These are phyloP conservation scores for Pythium phragmitis DNA, from an alignment of 352 stramenopile species.

Conservation along the genomic window DNA sequence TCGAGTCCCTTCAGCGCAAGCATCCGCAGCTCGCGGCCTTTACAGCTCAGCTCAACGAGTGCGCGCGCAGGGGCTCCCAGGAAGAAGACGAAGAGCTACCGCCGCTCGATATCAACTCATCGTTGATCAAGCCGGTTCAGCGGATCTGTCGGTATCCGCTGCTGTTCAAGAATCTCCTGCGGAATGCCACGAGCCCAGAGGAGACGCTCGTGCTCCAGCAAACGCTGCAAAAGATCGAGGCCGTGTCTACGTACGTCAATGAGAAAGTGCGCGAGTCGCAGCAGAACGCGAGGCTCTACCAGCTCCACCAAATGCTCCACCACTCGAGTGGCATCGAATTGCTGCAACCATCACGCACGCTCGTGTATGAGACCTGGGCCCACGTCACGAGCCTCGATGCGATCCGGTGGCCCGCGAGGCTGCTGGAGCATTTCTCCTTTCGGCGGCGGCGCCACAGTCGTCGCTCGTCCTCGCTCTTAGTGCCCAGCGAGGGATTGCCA, in stretches of 20 bases:
- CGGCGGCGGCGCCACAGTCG: too few species aligned
- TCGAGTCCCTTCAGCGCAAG: slow-evolving; percentile 37
- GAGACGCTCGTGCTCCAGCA: slow-evolving; percentile 36
- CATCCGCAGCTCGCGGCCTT: slow-evolving; percentile 25
- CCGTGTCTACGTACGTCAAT: slow-evolving; percentile 57
- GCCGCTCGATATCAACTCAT: slow-evolving; percentile 45
- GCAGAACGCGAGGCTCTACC: slow-evolving; percentile 53
- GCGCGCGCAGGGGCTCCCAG: slow-evolving; percentile 18
- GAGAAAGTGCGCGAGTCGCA: slow-evolving; percentile 61
- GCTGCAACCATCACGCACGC: slow-evolving; percentile 44
- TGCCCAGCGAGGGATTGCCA: too few species aligned
- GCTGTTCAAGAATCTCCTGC: slow-evolving; percentile 48
- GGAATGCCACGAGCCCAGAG: slow-evolving; percentile 32
- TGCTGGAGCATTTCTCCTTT: slow-evolving; percentile 21
- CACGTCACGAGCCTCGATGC: slow-evolving; percentile 35
- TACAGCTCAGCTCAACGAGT: slow-evolving; percentile 29
- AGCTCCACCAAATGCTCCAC: slow-evolving; percentile 45
- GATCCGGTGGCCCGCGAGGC: slow-evolving; percentile 29
- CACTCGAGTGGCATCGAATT: slow-evolving; percentile 34
- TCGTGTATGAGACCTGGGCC: slow-evolving; percentile 42
- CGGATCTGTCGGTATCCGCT: slow-evolving; percentile 70
- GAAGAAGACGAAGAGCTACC: slow-evolving; percentile 11
- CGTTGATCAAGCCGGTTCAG: slow-evolving; percentile 74
- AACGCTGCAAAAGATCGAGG: slow-evolving; percentile 44
- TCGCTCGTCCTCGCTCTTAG: too few species aligned